These are phyloP conservation scores for Musa acuminata DNA, from an alignment of 176 grass and related monocot genomes.

Conservation along the genomic window DNA sequence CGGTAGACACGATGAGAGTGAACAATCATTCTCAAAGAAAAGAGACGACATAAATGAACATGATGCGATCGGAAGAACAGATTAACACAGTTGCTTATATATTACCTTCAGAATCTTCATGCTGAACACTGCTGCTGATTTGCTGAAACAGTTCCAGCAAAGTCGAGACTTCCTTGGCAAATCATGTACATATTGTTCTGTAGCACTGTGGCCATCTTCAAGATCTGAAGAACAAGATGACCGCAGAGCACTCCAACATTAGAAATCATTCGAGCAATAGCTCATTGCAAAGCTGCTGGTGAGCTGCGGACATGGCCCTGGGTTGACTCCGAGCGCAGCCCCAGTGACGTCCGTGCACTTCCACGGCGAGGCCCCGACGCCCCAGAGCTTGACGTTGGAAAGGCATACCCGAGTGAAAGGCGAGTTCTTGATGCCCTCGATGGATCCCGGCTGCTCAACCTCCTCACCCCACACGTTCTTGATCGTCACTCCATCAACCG, in stretches of 20 bases:
- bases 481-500: constrained; percentile 2
- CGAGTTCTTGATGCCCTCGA: constrained; percentile 15
- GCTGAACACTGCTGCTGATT: background rate
- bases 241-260: background rate
- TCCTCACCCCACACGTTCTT: constrained; percentile 18
- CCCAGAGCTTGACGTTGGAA: constrained; percentile 23
- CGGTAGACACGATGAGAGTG: no score
- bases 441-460: constrained; percentile 15
- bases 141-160: background rate
- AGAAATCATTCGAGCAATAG: background rate
- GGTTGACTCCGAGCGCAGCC: constrained; percentile 12
- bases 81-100: background rate
- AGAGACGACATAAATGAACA: no score
- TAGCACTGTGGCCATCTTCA: background rate
- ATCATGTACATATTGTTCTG: background rate
- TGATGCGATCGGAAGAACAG: no score
- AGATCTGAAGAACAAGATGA: background rate
- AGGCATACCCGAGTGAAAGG: constrained; percentile 15
- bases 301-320: constrained; percentile 6
- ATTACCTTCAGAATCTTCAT: background rate
- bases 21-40: no score
- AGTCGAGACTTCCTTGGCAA: background rate
- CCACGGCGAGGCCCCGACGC: background rate
- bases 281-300: background rate
- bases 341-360: constrained; percentile 7